Base-by-base conservation (phyloP, 495 filamentous ascomycete genomes). In the Daldinia decipiens region DNA sequence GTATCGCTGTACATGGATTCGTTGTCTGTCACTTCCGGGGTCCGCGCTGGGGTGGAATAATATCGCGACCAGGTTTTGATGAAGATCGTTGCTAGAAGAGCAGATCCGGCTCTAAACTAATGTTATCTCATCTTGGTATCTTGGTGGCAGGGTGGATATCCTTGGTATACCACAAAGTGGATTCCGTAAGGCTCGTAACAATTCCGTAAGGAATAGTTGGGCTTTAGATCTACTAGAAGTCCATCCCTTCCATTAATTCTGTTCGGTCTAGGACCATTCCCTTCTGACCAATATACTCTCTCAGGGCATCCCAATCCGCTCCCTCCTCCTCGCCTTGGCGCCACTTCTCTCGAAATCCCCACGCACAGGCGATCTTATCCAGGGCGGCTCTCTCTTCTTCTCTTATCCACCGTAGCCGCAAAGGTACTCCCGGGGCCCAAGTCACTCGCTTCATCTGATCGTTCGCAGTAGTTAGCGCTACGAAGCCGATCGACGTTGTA, bases 371-470 rank as follows among this genome's bases (percentile, higher is more conserved):
- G 56, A 99, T 86, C 75, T 86, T 89, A 82, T 99, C 95, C 65
- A 94, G 78, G 8, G 95, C 92, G n/a, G 89, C 91, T 21, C 95
- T 86, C 81, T 99, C 95, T 55, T 97, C 93, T 81, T 99, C 95
- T 36, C 92, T 85, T 40, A 97, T 77, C 94, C 94, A 98, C n/a
- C 96, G 87, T 66, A 94, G 82, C 66, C 90, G 83, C 73, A 99
- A 80, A 26, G 92, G 91, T 26, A 90, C 89, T 2, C 95, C 95
- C 12, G 84, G 81, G 12, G 89, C 83, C 96, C 96, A 99, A 4
- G 90, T 91, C 32, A 98, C 92, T 4, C 95, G 88, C 62, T 93
- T 89, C 92, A 97, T 96, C 77, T 98, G 94, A 77, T 97, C 93
- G 80, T 97, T 98, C 19, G 87, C 82, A 15, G 94, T 97, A 32